Evolutionary conservation across 345 rosid species (phyloP).

Genomic region (Eutrema heterophyllum): DNA sequence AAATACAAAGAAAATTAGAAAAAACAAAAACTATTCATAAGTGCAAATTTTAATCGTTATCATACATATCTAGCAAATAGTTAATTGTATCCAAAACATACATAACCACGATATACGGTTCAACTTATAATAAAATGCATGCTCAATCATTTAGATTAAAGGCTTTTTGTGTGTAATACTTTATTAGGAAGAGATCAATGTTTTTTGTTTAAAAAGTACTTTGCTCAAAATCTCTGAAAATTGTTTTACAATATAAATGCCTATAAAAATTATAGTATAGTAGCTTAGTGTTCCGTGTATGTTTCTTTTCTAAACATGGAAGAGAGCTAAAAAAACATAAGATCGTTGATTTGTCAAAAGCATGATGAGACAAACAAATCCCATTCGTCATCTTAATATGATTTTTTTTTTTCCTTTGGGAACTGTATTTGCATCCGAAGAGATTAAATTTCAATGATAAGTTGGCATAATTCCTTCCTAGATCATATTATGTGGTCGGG

Average conservation of each 20-base stretch:
- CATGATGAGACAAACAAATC: constrained; percentile 19
- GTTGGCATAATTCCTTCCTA: constrained; percentile 2
- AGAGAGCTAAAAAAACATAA: background rate
- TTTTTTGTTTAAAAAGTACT: background rate
- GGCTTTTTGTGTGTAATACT: background rate
- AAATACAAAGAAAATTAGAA: no score
- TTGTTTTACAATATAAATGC: background rate
- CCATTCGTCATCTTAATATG: background rate
- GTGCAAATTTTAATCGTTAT: background rate
- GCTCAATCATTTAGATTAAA: background rate
- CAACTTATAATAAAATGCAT: background rate
- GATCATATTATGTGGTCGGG: constrained; percentile 18
- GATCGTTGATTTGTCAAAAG: constrained; percentile 4
- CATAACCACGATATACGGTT: background rate
- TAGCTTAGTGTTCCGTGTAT: background rate
- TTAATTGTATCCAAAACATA: no score
- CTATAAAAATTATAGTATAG: background rate
- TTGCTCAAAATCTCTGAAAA: background rate
- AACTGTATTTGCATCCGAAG: background rate
- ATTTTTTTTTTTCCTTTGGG: background rate
- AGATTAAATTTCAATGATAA: background rate
- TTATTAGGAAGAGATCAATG: background rate
- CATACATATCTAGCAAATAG: background rate
- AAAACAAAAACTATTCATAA: background rate
- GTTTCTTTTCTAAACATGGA: background rate